These are phyloP conservation scores for Neocatenulostroma microsporum DNA, from an alignment of 2,329 filamentous ascomycete species.

Conservation along the genomic window DNA sequence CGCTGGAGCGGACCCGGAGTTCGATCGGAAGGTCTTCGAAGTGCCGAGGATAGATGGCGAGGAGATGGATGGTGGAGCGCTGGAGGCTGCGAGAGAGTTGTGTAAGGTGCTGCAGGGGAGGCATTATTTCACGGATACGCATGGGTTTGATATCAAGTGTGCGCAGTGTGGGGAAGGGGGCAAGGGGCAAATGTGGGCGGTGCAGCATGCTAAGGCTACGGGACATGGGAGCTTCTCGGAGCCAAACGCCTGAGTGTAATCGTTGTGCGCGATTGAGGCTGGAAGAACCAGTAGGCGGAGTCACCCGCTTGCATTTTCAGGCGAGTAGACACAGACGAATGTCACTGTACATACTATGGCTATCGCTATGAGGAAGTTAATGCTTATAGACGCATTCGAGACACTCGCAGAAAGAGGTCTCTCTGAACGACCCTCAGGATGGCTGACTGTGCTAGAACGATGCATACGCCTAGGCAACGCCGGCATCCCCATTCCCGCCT, in stretches of 20 bases:
- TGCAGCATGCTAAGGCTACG: conserved; percentile 54
- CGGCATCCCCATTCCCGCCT: no score
- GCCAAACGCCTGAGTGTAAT: conserved; percentile 5
- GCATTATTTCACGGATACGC: conserved; percentile 85
- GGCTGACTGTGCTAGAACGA: no score
- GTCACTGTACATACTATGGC: no score
- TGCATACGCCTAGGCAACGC: no score
- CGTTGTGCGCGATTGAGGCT: no score
- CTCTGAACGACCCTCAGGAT: no score
- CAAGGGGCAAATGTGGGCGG: conserved; percentile 56
- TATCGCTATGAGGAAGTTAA: no score
- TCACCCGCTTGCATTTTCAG: no score
- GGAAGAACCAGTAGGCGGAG: no score
- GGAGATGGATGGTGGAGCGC: conserved; percentile 44
- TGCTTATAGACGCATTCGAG: no score
- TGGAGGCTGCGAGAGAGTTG: conserved; percentile 52
- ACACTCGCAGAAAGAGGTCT: no score
- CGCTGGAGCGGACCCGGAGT: conserved; percentile 57
- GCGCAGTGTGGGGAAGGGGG: conserved; percentile 64
- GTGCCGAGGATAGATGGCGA: conserved; percentile 30
- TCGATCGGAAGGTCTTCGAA: conserved; percentile 71
- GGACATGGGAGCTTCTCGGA: conserved; percentile 39
- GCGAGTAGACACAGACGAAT: no score
- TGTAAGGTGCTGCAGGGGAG: conserved; percentile 55
- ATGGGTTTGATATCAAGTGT: conserved; percentile 70